phyloP scores from a whole-genome alignment of 768 basidiomycete species.

The Austroboletus eburneus region DNA sequence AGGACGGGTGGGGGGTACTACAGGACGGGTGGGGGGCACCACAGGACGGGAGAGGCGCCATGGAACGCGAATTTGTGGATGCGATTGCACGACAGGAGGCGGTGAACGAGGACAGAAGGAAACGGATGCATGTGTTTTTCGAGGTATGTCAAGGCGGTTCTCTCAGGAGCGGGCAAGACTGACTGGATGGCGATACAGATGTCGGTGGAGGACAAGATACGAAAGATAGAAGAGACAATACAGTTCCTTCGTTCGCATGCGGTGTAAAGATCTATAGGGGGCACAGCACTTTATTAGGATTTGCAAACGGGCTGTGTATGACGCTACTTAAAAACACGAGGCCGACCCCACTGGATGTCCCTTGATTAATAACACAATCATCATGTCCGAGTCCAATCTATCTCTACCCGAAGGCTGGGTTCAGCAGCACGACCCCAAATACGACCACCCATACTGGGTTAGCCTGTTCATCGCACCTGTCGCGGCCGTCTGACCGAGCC shows the following conservation, averaged over 20 bases:
- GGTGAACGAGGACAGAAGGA: slow-evolving; percentile 36
- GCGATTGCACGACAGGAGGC: slow-evolving; percentile 39
- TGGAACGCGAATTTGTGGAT: too few species aligned
- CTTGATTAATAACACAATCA: neutral
- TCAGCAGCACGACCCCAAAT: slow-evolving; percentile 39
- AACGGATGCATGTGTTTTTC: slow-evolving; percentile 48
- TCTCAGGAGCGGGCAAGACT: neutral
- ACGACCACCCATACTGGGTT: slow-evolving; percentile 50
- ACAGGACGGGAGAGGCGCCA: too few species aligned
- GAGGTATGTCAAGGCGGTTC: slow-evolving; percentile 34
- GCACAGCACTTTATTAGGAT: neutral
- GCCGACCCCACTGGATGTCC: too few species aligned
- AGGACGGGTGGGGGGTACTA: slow-evolving; percentile 10
- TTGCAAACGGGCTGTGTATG: slow-evolving; percentile 7
- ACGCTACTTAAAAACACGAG: too few species aligned
- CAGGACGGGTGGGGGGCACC: slow-evolving; percentile 8
- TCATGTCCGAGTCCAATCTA: slow-evolving; percentile 26
- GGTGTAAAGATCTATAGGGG: slow-evolving; percentile 1
- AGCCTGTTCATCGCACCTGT: neutral
- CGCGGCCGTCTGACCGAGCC: neutral
- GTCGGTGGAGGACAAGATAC: slow-evolving; percentile 50
- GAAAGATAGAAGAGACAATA: slow-evolving; percentile 48
- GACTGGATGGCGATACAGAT: slow-evolving; percentile 35
- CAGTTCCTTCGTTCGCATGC: slow-evolving; percentile 31
- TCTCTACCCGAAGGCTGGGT: slow-evolving; percentile 59